Percentiles rank a stretch among this genome's conserved stretches.
phyloP scores from a whole-genome alignment of 306 rosid genomes.

The Fragaria nilgerrensis region DNA sequence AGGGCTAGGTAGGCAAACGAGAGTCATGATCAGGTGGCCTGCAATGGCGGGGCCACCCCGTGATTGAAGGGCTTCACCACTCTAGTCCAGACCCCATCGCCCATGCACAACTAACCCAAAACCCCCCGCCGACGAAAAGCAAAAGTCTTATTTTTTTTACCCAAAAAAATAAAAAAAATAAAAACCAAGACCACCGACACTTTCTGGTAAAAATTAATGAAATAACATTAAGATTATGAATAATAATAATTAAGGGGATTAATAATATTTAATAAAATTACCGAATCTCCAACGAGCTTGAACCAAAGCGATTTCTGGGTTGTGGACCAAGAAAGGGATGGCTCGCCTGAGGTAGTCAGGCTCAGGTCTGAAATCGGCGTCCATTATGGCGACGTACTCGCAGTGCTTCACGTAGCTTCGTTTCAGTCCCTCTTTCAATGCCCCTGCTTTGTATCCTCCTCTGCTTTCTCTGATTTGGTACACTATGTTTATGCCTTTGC shows the following conservation, averaged over 20 bases:
- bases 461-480: conserved; percentile 92
- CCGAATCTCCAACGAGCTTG: conserved; percentile 99
- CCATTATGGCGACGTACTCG: conserved; percentile 86
- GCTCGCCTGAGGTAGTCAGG: conserved; percentile 85
- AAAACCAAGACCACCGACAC: conserved; percentile 60
- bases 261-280: conserved; percentile 19
- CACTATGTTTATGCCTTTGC: conserved; percentile 75
- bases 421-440: conserved; percentile 87
- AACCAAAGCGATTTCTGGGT: conserved; percentile 80
- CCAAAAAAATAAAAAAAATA: not conserved
- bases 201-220: not conserved
- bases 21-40: conserved; percentile 23
- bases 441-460: conserved; percentile 91
- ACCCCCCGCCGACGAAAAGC: conserved; percentile 28
- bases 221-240: not conserved
- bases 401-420: conserved; percentile 88
- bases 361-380: conserved; percentile 92
- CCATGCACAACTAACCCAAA: conserved; percentile 24
- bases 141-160: not conserved
- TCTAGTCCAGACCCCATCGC: conserved; percentile 32
- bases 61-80: conserved; percentile 47
- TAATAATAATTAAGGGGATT: not conserved
- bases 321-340: conserved; percentile 80
- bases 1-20: conserved; percentile 1
- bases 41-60: conserved; percentile 42